Percentiles rank a stretch among this genome's conserved stretches.
These are phyloP conservation scores for Nicotiana noctiflora DNA, from an alignment of 257 asterid genomes.

Conservation along the genomic window DNA sequence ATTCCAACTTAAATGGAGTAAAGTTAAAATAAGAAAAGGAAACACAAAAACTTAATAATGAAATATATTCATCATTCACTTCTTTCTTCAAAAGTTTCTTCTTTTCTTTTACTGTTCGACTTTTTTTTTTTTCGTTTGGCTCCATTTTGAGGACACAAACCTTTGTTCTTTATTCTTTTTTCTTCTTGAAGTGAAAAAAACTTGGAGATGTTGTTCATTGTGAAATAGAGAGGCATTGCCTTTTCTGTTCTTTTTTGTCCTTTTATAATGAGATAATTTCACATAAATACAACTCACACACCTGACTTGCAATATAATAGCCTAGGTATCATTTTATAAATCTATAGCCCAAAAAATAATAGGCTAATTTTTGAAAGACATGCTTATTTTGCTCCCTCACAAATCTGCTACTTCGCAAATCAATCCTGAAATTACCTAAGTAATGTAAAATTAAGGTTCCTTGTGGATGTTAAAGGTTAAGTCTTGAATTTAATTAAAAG, in stretches of 20 bases:
- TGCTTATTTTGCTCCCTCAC: too few relatives aligned
- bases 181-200: constrained; percentile 3
- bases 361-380: too few relatives aligned
- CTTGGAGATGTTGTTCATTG: constrained; percentile 19
- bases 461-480: too few relatives aligned
- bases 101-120: not conserved
- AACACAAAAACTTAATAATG: not conserved
- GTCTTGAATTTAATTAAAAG: too few relatives aligned
- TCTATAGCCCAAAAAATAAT: too few relatives aligned
- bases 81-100: not conserved
- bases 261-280: too few relatives aligned
- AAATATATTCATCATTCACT: not conserved
- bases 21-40: not conserved
- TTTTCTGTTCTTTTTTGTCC: not conserved
- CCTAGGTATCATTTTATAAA: too few relatives aligned
- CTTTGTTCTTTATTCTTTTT: not conserved
- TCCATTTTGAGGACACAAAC: not conserved
- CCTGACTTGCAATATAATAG: too few relatives aligned
- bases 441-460: too few relatives aligned
- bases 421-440: too few relatives aligned
- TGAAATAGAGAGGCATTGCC: constrained; percentile 7
- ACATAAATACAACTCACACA: too few relatives aligned
- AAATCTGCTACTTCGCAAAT: too few relatives aligned
- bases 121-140: not conserved
- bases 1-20: not conserved